Evolutionary conservation across 495 filamentous ascomycete genomes (phyloP), one percentile per base, ranked within the genome.

Genomic region (Hypoxylon crocopeplum): DNA sequence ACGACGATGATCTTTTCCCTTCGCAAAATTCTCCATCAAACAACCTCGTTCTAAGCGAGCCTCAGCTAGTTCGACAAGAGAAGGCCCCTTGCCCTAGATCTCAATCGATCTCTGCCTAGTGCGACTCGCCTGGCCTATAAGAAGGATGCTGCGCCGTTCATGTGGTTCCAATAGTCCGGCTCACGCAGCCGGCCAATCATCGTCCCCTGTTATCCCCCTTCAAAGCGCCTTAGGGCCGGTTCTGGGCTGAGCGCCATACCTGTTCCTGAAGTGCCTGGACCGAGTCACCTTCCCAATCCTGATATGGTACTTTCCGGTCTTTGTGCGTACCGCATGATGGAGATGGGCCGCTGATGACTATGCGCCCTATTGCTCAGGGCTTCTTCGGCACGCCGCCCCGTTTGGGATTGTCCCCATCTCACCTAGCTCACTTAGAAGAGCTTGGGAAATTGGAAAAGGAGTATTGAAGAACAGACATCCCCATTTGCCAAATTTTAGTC

Each of bases 1-100:
- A 51, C 12, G 45, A 20, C n/a, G 61, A 59, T 42, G 55, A 64
- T 64, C 61, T 50, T 64, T 64, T 42, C 55, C 50, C 54, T 45
- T 56, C 56, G 55, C 25, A 21, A 50, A 45, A 15, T 17, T 59
- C 61, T 29, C 61, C 61, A 64, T 59, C 48, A 59, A 59, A 64
- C 49, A 64, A 39, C 30, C 61, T 64, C 34, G 11, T 24, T 48
- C 13, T 47, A 50, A 55, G 55, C 61, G 61, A 64, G 53, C 49
- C 49, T 41, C 49, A 38, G 39, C 39, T 48, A 5, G 38, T 39
- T 54, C 48, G 48, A 54, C 33, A 30, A 41, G 52, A 36, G n/a
- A 33, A 16, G 11, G 38, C 20, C 24, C 49, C 39, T 32, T 55
- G 46, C 19, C 29, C 45, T 56, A 56, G 55, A 45, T 50, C 48